These are phyloP conservation scores for Hordeum vulgare DNA, from an alignment of 176 grass and related monocot genomes.

Conservation along the genomic window DNA sequence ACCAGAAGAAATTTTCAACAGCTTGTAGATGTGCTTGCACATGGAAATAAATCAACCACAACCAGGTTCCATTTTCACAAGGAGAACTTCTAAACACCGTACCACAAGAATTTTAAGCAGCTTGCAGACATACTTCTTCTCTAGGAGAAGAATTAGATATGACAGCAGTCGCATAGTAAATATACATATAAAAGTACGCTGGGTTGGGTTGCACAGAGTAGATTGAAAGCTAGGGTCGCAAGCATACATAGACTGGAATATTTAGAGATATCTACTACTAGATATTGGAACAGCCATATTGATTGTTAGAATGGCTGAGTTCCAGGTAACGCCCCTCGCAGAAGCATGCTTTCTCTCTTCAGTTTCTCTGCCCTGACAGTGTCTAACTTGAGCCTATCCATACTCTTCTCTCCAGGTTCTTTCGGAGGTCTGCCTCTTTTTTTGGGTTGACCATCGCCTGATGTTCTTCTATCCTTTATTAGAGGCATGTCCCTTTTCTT, in stretches of 20 bases:
- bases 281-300: constrained; percentile 16
- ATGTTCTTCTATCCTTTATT: too few species aligned
- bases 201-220: constrained; percentile 41
- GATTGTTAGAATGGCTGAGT: constrained; percentile 31
- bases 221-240: constrained; percentile 24
- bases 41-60: constrained; percentile 21
- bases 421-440: constrained; percentile 53
- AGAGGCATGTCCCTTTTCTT: too few species aligned
- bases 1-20: constrained; percentile 12
- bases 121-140: constrained; percentile 38
- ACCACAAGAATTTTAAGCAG: constrained; percentile 16
- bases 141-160: constrained; percentile 28
- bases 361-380: constrained; percentile 52
- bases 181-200: constrained; percentile 30
- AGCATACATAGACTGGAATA: constrained; percentile 35
- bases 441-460: constrained; percentile 17
- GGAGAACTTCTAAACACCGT: constrained; percentile 70
- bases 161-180: constrained; percentile 39
- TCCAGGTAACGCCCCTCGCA: constrained; percentile 2
- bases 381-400: constrained; percentile 9
- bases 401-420: constrained; percentile 19
- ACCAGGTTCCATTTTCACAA: constrained; percentile 52
- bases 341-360: constrained; percentile 47
- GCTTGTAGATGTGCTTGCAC: constrained; percentile 37
- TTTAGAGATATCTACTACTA: constrained; percentile 14